Conservation (phyloP, 768 basidiomycete species). For the Cystobasidium ongulense region DNA sequence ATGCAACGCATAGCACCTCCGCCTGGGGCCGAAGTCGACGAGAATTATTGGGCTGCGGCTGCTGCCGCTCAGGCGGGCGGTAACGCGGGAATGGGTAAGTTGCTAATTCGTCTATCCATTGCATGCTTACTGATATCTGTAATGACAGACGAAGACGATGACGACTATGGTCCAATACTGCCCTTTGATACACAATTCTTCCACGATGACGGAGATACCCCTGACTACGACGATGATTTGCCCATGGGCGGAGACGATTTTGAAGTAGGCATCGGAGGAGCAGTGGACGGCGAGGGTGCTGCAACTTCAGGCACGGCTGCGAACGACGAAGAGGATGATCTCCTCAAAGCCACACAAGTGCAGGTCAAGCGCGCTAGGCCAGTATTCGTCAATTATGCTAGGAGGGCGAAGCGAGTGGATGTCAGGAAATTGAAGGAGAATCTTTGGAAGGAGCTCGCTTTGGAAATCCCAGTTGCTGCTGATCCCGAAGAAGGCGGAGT, state of each 20-base stretch:
- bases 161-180: constrained; percentile 59
- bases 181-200: constrained; percentile 97
- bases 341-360: constrained; percentile 68
- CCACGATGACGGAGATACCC: constrained; percentile 70
- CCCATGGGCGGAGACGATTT: constrained; percentile 36
- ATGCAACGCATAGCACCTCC: not conserved
- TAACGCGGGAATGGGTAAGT: not conserved
- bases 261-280: constrained; percentile 29
- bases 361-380: constrained; percentile 69
- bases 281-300: not conserved
- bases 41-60: constrained; percentile 93
- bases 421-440: constrained; percentile 94
- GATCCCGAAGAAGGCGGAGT: constrained; percentile 10
- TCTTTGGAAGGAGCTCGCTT: constrained; percentile 88
- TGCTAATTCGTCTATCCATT: not conserved
- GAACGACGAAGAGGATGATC: constrained; percentile 63
- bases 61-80: constrained; percentile 62
- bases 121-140: not conserved
- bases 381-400: constrained; percentile 85
- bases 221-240: constrained; percentile 55
- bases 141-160: constrained; percentile 56
- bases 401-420: constrained; percentile 90
- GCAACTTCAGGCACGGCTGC: constrained; percentile 50
- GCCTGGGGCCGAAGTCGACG: constrained; percentile 70
- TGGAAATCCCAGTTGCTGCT: not conserved